A percentile compares a stretch with the other conserved stretches of the same genome.
Evolutionary conservation across 1,284 basidiomycete species (phyloP).

Genomic region (Ceratobasidium theobromae): DNA sequence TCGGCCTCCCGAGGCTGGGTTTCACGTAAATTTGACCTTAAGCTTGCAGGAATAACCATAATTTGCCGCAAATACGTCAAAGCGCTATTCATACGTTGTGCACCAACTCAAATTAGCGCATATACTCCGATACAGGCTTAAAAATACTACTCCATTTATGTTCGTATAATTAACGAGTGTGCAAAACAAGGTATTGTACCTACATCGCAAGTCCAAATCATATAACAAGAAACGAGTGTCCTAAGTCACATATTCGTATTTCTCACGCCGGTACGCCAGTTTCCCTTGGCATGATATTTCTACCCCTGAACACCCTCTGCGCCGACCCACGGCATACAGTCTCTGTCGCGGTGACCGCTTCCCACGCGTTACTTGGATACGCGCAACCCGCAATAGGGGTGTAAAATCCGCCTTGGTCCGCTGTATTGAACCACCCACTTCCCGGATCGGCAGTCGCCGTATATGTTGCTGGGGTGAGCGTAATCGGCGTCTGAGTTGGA

Average conservation of each 20-base stretch:
- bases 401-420: conserved; percentile 46
- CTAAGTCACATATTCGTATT: no score
- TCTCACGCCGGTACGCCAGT: neutral
- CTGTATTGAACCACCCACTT: conserved; percentile 61
- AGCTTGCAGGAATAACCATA: no score
- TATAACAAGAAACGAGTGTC: neutral
- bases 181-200: neutral
- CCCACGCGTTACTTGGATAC: conserved; percentile 62
- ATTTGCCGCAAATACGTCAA: no score
- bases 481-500: conserved; percentile 59
- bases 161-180: no score
- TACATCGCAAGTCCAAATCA: neutral
- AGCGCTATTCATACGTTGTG: no score
- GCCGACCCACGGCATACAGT: neutral
- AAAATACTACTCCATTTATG: no score
- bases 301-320: neutral
- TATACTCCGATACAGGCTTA: no score
- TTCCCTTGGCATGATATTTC: neutral
- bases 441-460: conserved; percentile 52
- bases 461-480: conserved; percentile 58
- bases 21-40: no score
- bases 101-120: no score
- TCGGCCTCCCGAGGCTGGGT: no score
- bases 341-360: conserved; percentile 46
- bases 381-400: conserved; percentile 61